Evolutionary conservation across 805 yeast species (phyloP).

Genomic region (Ogataea nonfermentans): DNA sequence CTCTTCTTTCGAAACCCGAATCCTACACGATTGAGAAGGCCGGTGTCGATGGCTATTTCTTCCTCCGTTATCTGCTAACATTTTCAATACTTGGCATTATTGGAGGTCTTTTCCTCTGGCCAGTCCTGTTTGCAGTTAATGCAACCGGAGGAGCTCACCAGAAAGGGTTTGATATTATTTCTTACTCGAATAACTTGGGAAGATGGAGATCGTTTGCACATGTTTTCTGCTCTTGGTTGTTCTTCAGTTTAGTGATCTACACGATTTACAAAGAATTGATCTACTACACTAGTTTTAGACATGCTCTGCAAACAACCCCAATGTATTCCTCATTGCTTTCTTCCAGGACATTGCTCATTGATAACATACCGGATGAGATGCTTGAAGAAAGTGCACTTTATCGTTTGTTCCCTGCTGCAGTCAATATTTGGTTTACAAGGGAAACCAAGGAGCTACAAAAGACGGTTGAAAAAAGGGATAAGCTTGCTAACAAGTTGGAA

Average conservation of each 20-base stretch:
- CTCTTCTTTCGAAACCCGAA: conserved; percentile 53
- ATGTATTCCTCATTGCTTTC: conserved; percentile 65
- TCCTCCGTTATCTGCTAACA: conserved; percentile 59
- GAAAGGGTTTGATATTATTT: conserved; percentile 61
- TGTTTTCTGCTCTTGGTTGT: conserved; percentile 71
- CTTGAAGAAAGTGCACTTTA: conserved; percentile 49
- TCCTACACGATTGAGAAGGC: conserved; percentile 63
- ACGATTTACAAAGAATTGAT: conserved; percentile 72
- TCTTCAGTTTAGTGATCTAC: conserved; percentile 63
- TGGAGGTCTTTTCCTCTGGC: conserved; percentile 59
- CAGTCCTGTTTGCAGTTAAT: conserved; percentile 69
- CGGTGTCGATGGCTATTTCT: conserved; percentile 77
- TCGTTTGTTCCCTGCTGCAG: conserved; percentile 61
- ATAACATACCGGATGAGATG: conserved; percentile 56
- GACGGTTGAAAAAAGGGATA: conserved; percentile 59
- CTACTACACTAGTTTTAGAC: conserved; percentile 69
- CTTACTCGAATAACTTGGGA: conserved; percentile 60
- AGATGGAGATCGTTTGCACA: conserved; percentile 72
- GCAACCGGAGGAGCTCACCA: conserved; percentile 62
- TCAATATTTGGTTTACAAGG: conserved; percentile 61
- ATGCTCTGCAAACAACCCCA: conserved; percentile 71
- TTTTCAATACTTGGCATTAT: conserved; percentile 51
- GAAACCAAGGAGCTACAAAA: conserved; percentile 57
- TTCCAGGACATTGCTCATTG: conserved; percentile 69
- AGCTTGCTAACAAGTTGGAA: conserved; percentile 61